Percentiles rank a stretch among this genome's conserved stretches.
These are phyloP conservation scores for Fusarium mundagurra DNA, from an alignment of 2,329 filamentous ascomycete species.

Conservation along the genomic window DNA sequence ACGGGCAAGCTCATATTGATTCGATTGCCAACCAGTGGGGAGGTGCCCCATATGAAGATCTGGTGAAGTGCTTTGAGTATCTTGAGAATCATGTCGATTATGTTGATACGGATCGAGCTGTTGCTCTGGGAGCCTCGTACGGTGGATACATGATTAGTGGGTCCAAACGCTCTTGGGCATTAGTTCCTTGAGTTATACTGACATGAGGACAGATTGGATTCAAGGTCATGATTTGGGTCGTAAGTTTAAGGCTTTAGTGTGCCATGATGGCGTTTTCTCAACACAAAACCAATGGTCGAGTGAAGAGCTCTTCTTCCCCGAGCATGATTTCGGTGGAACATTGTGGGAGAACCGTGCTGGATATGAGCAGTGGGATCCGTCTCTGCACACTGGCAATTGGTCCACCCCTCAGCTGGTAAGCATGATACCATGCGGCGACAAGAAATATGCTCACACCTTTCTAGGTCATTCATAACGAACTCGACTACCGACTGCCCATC, in stretches of 20 bases:
- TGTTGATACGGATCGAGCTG: slow-evolving; percentile 74
- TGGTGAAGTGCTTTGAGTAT: slow-evolving; percentile 81
- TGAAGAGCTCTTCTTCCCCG: slow-evolving; percentile 76
- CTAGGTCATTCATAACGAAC: slow-evolving; percentile 80
- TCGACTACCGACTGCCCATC: slow-evolving; percentile 89
- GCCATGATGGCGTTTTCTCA: slow-evolving; percentile 87
- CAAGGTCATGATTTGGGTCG: slow-evolving; percentile 85
- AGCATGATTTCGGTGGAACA: slow-evolving; percentile 73
- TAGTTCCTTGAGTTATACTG: slow-evolving; percentile 16
- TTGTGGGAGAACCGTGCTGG: slow-evolving; percentile 69
- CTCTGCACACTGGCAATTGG: slow-evolving; percentile 74
- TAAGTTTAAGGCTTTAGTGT: slow-evolving; percentile 87
- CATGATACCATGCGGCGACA: neutral
- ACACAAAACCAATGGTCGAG: slow-evolving; percentile 71
- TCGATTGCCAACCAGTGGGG: slow-evolving; percentile 86
- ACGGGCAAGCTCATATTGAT: slow-evolving; percentile 80
- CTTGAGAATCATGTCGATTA: slow-evolving; percentile 72
- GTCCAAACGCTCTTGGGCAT: slow-evolving; percentile 31
- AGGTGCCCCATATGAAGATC: slow-evolving; percentile 82
- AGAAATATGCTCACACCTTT: neutral
- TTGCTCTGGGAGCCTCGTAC: slow-evolving; percentile 79
- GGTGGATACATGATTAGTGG: slow-evolving; percentile 79
- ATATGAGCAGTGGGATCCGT: slow-evolving; percentile 77
- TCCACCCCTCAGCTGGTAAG: slow-evolving; percentile 82
- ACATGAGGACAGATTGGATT: slow-evolving; percentile 75